phyloP scores from a whole-genome alignment of 2,329 filamentous ascomycete species.

The Aspergillus versicolor region DNA sequence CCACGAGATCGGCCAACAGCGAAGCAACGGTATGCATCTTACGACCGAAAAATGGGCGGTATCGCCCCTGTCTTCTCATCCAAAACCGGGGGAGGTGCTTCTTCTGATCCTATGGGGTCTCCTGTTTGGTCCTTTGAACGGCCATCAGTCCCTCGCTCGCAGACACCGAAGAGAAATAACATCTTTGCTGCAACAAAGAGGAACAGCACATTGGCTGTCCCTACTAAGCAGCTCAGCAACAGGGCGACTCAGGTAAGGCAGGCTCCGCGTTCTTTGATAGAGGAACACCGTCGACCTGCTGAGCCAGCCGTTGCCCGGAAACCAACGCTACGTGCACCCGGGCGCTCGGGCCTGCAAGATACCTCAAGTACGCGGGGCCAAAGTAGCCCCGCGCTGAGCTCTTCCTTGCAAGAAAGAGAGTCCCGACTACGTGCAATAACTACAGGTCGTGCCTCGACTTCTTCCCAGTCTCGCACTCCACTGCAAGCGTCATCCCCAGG shows the following conservation, averaged over 20 bases:
- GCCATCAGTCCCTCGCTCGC: conserved; percentile 22
- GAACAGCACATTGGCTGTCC: conserved; percentile 36
- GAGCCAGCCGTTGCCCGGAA: conserved; percentile 19
- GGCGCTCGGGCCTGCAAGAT: conserved; percentile 15
- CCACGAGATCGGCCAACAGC: conserved; percentile 30
- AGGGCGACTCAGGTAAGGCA: conserved; percentile 38
- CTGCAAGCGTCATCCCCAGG: conserved; percentile 2
- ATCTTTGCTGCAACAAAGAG: conserved; percentile 38
- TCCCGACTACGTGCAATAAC: conserved; percentile 32
- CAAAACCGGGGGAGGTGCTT: conserved; percentile 5
- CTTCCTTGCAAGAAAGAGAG: conserved; percentile 29
- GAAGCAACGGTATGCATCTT: conserved; percentile 31
- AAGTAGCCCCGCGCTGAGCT: background rate
- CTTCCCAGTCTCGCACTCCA: conserved; percentile 6
- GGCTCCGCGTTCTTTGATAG: conserved; percentile 43
- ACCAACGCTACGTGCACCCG: conserved; percentile 18
- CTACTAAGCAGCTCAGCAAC: conserved; percentile 43
- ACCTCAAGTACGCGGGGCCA: background rate
- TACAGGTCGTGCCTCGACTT: conserved; percentile 19
- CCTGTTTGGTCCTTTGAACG: conserved; percentile 25
- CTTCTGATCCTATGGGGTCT: conserved; percentile 15
- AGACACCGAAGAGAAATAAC: conserved; percentile 32
- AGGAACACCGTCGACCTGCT: conserved; percentile 36
- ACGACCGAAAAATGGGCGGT: conserved; percentile 34
- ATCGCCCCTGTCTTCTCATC: conserved; percentile 23